Percentiles rank a stretch among this genome's conserved stretches.
phyloP scores from a whole-genome alignment of 805 yeast species.

The Candida peoriensis region DNA sequence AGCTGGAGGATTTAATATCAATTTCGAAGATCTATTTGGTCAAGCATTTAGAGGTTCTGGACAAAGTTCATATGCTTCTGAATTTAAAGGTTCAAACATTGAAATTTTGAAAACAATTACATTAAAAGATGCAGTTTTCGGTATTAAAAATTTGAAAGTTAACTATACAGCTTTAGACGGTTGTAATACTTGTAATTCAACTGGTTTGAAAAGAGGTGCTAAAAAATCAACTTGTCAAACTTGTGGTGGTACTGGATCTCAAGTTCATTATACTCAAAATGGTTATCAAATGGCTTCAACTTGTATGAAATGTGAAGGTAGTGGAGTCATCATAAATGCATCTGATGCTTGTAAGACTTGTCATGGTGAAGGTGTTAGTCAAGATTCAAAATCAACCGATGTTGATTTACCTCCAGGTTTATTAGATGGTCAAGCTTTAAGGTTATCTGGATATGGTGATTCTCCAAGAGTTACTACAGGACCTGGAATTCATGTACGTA shows the following conservation, averaged over 20 bases:
- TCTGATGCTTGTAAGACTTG: conserved; percentile 73
- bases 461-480: conserved; percentile 76
- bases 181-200: conserved; percentile 77
- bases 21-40: conserved; percentile 62
- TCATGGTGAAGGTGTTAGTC: conserved; percentile 84
- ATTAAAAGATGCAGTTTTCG: conserved; percentile 86
- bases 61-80: conserved; percentile 50
- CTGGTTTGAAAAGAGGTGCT: conserved; percentile 76
- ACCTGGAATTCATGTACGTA: conserved; percentile 57
- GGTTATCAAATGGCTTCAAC: conserved; percentile 97
- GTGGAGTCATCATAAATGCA: conserved; percentile 71
- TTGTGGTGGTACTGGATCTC: conserved; percentile 93
- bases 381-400: conserved; percentile 60
- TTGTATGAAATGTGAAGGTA: conserved; percentile 81
- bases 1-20: conserved; percentile 24
- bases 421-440: conserved; percentile 76
- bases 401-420: conserved; percentile 89
- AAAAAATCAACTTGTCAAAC: conserved; percentile 73
- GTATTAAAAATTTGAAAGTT: conserved; percentile 57
- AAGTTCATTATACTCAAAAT: conserved; percentile 78
- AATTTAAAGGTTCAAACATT: conserved; percentile 83
- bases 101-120: conserved; percentile 71
- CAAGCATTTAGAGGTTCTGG: conserved; percentile 40
- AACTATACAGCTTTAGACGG: conserved; percentile 69
- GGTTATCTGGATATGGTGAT: conserved; percentile 87